Conservation (phyloP, 2,329 filamentous ascomycete genomes). For the Cercospora berteroae region DNA sequence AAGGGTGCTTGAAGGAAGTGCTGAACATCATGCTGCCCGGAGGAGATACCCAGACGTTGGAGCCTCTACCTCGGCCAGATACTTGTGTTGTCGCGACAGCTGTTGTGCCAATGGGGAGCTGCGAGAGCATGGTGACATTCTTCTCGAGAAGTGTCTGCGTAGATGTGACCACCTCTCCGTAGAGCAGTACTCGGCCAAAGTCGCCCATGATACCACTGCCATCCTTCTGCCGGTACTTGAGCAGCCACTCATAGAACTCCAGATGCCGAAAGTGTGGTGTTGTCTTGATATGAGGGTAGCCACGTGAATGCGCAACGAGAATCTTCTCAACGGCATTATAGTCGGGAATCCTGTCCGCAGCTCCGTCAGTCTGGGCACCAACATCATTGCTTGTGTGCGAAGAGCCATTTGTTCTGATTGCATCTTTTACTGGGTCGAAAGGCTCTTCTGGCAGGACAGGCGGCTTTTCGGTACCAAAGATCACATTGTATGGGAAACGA, state of each 20-base stretch:
- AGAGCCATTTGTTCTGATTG: conserved; percentile 14
- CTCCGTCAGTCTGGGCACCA: conserved; percentile 34
- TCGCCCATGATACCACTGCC: conserved; percentile 52
- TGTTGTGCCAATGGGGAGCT: conserved; percentile 82
- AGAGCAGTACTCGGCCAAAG: conserved; percentile 78
- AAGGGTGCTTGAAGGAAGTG: conserved; percentile 78
- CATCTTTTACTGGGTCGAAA: conserved; percentile 24
- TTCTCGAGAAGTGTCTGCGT: conserved; percentile 93
- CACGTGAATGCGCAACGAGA: conserved; percentile 69
- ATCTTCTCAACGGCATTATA: conserved; percentile 69
- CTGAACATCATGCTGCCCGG: conserved; percentile 85
- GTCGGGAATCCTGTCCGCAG: conserved; percentile 63
- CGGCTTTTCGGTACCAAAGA: neutral
- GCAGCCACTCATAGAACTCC: conserved; percentile 70
- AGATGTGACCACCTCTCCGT: conserved; percentile 88
- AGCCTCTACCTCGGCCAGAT: conserved; percentile 81
- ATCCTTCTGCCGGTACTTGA: conserved; percentile 57
- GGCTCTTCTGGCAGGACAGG: conserved; percentile 15
- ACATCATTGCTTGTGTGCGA: conserved; percentile 16
- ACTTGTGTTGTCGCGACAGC: conserved; percentile 83
- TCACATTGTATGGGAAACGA: conserved; percentile 9
- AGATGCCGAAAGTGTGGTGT: conserved; percentile 87
- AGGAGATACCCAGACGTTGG: conserved; percentile 93
- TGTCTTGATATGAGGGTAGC: conserved; percentile 65
- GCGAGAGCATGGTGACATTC: conserved; percentile 75